These are phyloP conservation scores for Melaleuca alternifolia DNA, from an alignment of 345 rosid species.

Conservation along the genomic window DNA sequence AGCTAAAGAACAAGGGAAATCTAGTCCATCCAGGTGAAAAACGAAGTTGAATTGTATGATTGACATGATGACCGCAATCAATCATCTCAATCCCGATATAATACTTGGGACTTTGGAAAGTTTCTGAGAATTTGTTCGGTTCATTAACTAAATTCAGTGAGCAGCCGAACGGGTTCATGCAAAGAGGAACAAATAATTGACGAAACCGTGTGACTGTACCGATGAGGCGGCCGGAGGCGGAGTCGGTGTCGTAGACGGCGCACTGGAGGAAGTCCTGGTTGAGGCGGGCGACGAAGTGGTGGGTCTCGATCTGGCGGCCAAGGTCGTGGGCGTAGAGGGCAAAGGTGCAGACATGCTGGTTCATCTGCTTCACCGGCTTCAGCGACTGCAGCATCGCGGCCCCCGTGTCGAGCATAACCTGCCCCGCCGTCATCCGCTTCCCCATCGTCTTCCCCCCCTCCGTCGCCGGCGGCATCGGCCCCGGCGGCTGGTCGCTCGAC, in stretches of 20 bases:
- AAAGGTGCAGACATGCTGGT: conserved; percentile 64
- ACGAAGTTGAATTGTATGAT: background rate
- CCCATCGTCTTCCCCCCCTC: background rate
- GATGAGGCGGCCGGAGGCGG: conserved; percentile 45
- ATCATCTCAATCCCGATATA: background rate
- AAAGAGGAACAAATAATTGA: background rate
- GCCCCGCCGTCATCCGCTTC: conserved; percentile 3
- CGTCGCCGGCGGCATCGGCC: background rate
- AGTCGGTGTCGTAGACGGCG: conserved; percentile 59
- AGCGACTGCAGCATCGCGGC: conserved; percentile 56
- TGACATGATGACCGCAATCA: background rate
- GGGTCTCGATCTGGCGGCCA: conserved; percentile 64
- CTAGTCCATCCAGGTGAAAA: background rate
- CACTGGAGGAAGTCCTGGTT: conserved; percentile 81
- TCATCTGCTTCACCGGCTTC: conserved; percentile 58
- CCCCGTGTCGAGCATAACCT: conserved; percentile 37
- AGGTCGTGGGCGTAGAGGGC: conserved; percentile 72
- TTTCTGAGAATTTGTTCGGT: background rate
- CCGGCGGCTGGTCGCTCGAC: conserved; percentile 23
- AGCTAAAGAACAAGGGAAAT: too few relatives aligned
- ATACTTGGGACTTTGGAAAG: background rate
- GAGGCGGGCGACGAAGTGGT: conserved; percentile 51
- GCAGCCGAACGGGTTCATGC: background rate
- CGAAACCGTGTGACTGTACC: conserved; percentile 16
- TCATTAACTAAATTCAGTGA: background rate